Base-by-base conservation (phyloP, 805 yeast genomes). In the Kuraishia ogatae region DNA sequence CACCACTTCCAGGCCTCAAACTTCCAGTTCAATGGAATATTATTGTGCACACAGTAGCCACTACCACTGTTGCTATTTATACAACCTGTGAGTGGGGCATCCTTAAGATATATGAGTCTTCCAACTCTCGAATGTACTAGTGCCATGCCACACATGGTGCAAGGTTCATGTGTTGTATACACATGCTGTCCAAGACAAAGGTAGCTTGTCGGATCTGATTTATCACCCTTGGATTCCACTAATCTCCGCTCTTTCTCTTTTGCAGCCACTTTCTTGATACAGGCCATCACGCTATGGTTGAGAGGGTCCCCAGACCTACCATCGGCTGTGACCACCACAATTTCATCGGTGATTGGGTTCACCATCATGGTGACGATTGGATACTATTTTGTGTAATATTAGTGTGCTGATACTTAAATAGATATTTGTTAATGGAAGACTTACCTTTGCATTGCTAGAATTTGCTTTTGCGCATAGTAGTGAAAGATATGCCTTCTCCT, bases 131-230 rank as follows among this genome's bases (percentile, higher is more conserved):
- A 93, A 66, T 94, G 99, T 11, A 92, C 84, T 48, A 94, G 73
- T 0, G 98, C 98, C 99, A 94, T 94, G 6, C 89, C 72, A 64
- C 99, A 94, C 97, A 93, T 94, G 0, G 89, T 81, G 64, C 99
- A 94, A 0, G 99, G 99, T 67, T 94, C 99, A 66, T 91, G 96
- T 0, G 97, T 87, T 1, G 96, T 87, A 64, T 87, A 90, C 0
- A 94, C 90, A 58, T 88, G 84, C 60, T 83, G 77, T 54, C 84
- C 80, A 39, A 85, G 79, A 65, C 98, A 92, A 2, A 94, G 75
- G 64, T 94, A 94, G 29, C 60, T 57, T 68, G 62, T 2, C 55
- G 53, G 17, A 54, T 55, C 1, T 39, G 51, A 1, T 17, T 50
- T 51, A 13, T 57, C 55, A 19, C 47, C 26, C 1, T 35, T 21